Evolutionary conservation across 1,284 basidiomycete genomes (phyloP).

Genomic region (Ceratobasidium sp.): DNA sequence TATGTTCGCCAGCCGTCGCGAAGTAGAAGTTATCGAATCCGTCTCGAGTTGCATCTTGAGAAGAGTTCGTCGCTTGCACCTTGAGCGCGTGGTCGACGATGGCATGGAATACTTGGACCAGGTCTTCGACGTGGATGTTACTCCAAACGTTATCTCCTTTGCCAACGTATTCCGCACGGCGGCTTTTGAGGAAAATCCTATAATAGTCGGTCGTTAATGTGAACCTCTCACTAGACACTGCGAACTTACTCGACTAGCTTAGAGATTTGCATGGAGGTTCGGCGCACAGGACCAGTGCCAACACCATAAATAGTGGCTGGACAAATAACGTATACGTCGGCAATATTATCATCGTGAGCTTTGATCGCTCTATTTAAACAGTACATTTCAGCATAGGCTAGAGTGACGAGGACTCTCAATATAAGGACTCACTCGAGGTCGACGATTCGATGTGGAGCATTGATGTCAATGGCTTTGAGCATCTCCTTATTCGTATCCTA

Average conservation of each 20-base stretch:
- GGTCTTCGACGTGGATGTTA: constrained; percentile 12
- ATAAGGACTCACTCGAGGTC: constrained; percentile 9
- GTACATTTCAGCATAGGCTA: no score
- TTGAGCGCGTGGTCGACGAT: neutral
- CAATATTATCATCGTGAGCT: neutral
- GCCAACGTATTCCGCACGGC: neutral
- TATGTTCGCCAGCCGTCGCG: neutral
- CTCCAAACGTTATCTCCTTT: constrained; percentile 18
- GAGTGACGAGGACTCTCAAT: no score
- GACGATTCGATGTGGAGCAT: constrained; percentile 2
- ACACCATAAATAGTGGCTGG: constrained; percentile 13
- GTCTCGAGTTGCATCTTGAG: no score
- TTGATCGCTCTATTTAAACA: neutral
- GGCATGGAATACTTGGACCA: neutral
- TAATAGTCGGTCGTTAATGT: no score
- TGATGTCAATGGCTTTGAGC: constrained; percentile 13
- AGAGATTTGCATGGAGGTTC: constrained; percentile 2
- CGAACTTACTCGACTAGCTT: neutral
- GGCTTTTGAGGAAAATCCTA: neutral
- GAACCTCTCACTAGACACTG: no score
- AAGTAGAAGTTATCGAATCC: constrained; percentile 14
- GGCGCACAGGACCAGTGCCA: neutral
- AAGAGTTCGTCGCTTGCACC: neutral
- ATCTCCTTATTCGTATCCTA: neutral
- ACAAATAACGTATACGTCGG: constrained; percentile 11